Conservation (phyloP, 179 eudicot species). For the Beta corolliflora region DNA sequence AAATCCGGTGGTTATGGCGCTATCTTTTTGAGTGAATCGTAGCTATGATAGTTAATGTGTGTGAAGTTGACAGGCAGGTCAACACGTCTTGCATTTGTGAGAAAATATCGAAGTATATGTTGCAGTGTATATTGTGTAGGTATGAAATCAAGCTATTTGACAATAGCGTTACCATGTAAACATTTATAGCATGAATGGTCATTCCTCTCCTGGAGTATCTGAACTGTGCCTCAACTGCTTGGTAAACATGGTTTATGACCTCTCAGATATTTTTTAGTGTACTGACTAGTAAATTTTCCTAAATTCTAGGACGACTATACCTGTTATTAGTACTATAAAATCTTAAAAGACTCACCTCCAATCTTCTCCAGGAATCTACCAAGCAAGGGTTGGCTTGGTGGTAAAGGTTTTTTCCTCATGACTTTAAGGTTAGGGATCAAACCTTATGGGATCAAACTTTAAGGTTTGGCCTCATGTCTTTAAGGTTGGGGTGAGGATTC, state of each 20-base stretch:
- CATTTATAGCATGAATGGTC: slow-evolving; percentile 9
- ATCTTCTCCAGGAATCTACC: too few species aligned
- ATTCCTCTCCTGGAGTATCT: neutral
- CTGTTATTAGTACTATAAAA: neutral
- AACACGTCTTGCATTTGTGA: slow-evolving; percentile 8
- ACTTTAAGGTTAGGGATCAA: too few species aligned
- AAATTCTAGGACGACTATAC: neutral
- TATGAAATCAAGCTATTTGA: slow-evolving; percentile 19
- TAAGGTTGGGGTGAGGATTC: too few species aligned
- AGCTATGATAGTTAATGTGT: slow-evolving; percentile 25
- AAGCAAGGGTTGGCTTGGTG: too few species aligned
- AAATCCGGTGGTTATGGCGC: slow-evolving; percentile 84
- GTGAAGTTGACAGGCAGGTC: slow-evolving; percentile 16
- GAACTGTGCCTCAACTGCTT: neutral
- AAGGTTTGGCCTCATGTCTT: too few species aligned
- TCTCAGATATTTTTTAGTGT: neutral
- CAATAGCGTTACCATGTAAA: slow-evolving; percentile 18
- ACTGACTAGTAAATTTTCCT: neutral
- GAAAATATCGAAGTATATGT: slow-evolving; percentile 6
- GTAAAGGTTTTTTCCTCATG: too few species aligned
- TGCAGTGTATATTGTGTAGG: slow-evolving; percentile 29
- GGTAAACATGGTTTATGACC: neutral
- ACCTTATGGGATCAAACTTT: too few species aligned
- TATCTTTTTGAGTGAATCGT: slow-evolving; percentile 72
- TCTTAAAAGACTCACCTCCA: too few species aligned